phyloP scores from a whole-genome alignment of 177 flowering plant genomes.

The Vitis hybrid region DNA sequence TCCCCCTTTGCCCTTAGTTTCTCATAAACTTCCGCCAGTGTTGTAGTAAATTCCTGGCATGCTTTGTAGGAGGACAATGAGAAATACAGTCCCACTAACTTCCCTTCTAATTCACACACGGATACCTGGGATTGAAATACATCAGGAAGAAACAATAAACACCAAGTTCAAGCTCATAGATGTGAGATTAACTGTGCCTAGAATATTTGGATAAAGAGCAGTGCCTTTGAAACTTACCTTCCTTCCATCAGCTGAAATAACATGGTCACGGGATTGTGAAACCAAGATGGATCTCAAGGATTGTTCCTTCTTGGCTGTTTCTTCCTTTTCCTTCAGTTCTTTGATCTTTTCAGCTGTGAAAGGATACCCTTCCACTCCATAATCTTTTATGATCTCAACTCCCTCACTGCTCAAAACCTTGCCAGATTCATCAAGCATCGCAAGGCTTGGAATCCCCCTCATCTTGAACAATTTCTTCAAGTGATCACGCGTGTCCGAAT shows the following conservation, averaged over 20 bases:
- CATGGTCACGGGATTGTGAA: constrained; percentile 43
- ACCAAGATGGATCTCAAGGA: constrained; percentile 50
- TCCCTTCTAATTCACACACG: constrained; percentile 59
- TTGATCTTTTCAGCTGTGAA: constrained; percentile 40
- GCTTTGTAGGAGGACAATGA: constrained; percentile 10
- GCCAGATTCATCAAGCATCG: constrained; percentile 32
- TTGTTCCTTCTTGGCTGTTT: constrained; percentile 44
- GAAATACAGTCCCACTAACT: constrained; percentile 49
- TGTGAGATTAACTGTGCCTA: too few species aligned
- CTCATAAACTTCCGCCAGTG: constrained; percentile 36
- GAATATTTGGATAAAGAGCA: neutral
- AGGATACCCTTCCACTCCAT: constrained; percentile 44
- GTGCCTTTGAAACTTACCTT: constrained; percentile 27
- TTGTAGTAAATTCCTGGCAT: constrained; percentile 30
- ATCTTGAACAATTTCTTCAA: constrained; percentile 34
- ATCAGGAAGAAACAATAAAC: too few species aligned
- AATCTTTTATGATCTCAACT: constrained; percentile 25
- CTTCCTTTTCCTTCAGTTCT: constrained; percentile 50
- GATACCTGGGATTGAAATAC: constrained; percentile 30
- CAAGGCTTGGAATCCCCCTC: constrained; percentile 40
- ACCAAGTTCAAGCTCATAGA: neutral
- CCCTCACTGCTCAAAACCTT: constrained; percentile 31
- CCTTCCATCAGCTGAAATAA: constrained; percentile 50
- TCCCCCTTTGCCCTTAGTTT: constrained; percentile 39
- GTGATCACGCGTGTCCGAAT: constrained; percentile 28